A percentile compares a stretch with the other conserved stretches of the same genome.
Evolutionary conservation across 2,329 filamentous ascomycete species (phyloP).

Genomic region (Endothia cerciana): DNA sequence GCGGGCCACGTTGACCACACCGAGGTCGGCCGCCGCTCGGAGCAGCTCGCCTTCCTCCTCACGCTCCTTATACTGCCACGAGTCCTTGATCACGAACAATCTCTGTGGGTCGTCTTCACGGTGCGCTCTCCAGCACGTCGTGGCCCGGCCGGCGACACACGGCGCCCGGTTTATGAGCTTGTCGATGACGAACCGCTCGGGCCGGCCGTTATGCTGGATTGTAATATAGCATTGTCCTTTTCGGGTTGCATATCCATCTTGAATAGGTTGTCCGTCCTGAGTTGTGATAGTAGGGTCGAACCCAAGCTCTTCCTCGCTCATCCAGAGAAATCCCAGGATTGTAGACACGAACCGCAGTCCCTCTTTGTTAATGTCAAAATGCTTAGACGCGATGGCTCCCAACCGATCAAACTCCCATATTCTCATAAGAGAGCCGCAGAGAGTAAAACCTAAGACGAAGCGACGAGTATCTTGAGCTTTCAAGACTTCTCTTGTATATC

Average conservation of each 20-base stretch:
- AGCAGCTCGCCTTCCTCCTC: conserved; percentile 47
- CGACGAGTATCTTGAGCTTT: conserved; percentile 41
- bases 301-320: conserved; percentile 43
- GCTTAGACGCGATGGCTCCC: conserved; percentile 48
- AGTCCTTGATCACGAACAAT: conserved; percentile 47
- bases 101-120: conserved; percentile 37
- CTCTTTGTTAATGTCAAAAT: conserved; percentile 51
- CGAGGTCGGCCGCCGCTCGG: conserved; percentile 36
- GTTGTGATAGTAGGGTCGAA: conserved; percentile 49
- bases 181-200: no score
- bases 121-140: conserved; percentile 50
- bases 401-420: conserved; percentile 52
- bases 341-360: conserved; percentile 42
- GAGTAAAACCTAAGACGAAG: conserved; percentile 47
- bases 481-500: conserved; percentile 48
- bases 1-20: conserved; percentile 31
- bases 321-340: conserved; percentile 39
- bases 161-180: no score
- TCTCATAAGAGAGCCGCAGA: conserved; percentile 45
- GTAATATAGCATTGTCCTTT: no score
- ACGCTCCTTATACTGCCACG: conserved; percentile 42
- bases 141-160: conserved; percentile 39
- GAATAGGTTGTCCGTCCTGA: no score
- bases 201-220: no score
- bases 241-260: no score